Evolutionary conservation across 1,139 yeast species (phyloP), one percentile per base, ranked within the genome.

Genomic region (Suhomyces ambrosiae): DNA sequence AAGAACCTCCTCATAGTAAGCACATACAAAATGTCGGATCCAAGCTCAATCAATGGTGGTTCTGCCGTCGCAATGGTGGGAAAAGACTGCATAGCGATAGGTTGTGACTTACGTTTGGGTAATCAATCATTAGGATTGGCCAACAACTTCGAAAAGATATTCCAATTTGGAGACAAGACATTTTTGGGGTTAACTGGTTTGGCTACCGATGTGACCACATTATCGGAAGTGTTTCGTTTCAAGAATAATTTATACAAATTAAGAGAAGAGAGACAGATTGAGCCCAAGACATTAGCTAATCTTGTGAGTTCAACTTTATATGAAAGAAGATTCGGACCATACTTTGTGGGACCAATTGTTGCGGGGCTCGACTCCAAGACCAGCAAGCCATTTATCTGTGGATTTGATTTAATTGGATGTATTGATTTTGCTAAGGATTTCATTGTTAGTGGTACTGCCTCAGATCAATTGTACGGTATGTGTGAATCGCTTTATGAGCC

Each of bases 11-110:
- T 14, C 29, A 37, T 26, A 10, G n/a, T n/a, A n/a, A n/a, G n/a
- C 16, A n/a, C 28, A 15, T 15, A 16, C 38, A 41, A 19, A 40
- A 71, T 71, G 77, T 71, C 76, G 17, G 76, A 71, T 56, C 77
- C 77, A 41, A 66, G 72, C 51, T 70, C 76, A 34, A 68, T 71
- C 45, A 71, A 71, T 54, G 77, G 96, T 65, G 98, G 99, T 65
- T 78, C 96, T 44, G 96, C 96, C 43, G 95, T 94, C 27, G 98
- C 98, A 50, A 94, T 94, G 99, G 84, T 85, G 17, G 99, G 99
- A 52, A 90, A 94, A 60, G 97, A 89, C 53, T 94, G 99, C 69
- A 89, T 94, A 43, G 98, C 98, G 32, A 90, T 94, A 54, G 99
- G 97, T 11, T 83, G 94, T 54, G 99, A 94, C 66, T 72, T 92